These are phyloP conservation scores for Phytopythium boreale DNA, from an alignment of 352 stramenopile species.

Conservation along the genomic window DNA sequence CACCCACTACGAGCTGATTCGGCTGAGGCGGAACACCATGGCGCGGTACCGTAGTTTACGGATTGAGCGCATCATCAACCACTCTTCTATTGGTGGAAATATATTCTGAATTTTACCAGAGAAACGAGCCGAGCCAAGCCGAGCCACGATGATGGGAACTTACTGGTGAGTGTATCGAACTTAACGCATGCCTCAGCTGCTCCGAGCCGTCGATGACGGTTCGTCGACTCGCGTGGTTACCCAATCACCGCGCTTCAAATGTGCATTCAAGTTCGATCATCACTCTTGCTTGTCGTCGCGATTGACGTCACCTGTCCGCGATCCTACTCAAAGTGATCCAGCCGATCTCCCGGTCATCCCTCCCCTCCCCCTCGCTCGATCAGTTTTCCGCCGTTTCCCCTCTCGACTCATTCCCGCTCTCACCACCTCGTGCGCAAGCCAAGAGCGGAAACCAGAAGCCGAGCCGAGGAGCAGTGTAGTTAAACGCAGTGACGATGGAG, in stretches of 20 bases:
- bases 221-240: not conserved
- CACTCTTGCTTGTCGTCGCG: conserved; percentile 3
- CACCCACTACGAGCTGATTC: too few species aligned
- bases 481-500: conserved; percentile 15
- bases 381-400: not conserved
- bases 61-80: too few species aligned
- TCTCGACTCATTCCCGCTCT: not conserved
- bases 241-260: not conserved
- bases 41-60: too few species aligned
- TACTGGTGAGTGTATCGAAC: not conserved
- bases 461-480: not conserved
- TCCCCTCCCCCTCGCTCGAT: not conserved
- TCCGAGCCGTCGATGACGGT: not conserved
- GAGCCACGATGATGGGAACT: too few species aligned
- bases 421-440: not conserved
- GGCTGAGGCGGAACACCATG: too few species aligned
- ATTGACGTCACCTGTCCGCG: not conserved
- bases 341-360: not conserved
- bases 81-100: too few species aligned
- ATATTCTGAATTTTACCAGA: too few species aligned
- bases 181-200: not conserved
- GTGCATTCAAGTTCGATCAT: conserved; percentile 4
- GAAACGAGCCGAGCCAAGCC: too few species aligned
- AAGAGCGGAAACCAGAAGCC: not conserved
- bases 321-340: not conserved